phyloP scores from a whole-genome alignment of 768 basidiomycete genomes.

The Lactarius hatsudake region DNA sequence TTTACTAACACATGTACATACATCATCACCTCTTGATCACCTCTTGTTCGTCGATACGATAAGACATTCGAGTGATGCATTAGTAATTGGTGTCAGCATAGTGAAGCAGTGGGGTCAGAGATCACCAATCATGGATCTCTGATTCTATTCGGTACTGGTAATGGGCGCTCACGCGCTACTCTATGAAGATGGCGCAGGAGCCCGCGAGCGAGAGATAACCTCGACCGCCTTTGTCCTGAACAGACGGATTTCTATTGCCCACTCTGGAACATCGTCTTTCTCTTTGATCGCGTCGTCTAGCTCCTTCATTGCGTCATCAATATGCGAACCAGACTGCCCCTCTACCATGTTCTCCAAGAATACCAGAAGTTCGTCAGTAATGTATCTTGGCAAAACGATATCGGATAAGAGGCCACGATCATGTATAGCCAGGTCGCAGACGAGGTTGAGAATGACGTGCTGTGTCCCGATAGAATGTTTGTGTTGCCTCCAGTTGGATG shows the following conservation, averaged over 20 bases:
- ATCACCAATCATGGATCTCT: not conserved
- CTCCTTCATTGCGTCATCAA: not conserved
- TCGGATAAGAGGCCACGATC: not conserved
- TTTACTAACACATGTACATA: not conserved
- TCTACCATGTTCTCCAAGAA: constrained; percentile 4
- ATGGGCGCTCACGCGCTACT: not conserved
- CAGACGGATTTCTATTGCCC: not conserved
- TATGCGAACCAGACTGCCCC: not conserved
- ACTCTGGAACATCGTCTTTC: not conserved
- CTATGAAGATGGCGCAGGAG: not conserved
- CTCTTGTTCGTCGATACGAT: not conserved
- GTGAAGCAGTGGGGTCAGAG: no score
- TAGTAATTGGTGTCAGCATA: no score
- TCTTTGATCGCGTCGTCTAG: not conserved
- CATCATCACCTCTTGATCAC: not conserved
- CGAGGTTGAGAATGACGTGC: constrained; percentile 30
- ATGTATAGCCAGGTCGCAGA: constrained; percentile 23
- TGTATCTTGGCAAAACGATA: not conserved
- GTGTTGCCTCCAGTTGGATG: no score
- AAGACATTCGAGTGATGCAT: not conserved
- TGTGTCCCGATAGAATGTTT: no score
- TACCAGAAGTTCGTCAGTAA: constrained; percentile 1
- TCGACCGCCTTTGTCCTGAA: not conserved
- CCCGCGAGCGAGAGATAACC: not conserved
- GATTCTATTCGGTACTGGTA: not conserved